Conservation (phyloP, 2,329 filamentous ascomycete genomes). For the Hypomyces perniciosus region DNA sequence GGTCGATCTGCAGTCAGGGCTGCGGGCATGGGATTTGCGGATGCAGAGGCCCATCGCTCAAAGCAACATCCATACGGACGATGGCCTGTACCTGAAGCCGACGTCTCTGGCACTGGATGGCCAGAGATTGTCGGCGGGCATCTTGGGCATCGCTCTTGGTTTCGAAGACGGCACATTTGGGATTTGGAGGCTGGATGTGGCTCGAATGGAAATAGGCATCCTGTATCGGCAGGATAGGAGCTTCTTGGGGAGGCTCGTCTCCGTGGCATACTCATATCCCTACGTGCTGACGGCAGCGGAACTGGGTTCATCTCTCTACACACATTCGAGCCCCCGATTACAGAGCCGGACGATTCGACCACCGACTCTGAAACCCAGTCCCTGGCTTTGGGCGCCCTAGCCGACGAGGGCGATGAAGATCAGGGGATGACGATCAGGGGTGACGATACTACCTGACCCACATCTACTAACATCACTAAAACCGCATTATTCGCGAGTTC, state of each 20-base stretch:
- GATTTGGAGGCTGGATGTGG: constrained; percentile 56
- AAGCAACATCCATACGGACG: constrained; percentile 26
- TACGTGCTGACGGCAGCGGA: constrained; percentile 75
- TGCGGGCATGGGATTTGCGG: constrained; percentile 74
- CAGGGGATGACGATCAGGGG: too few species aligned
- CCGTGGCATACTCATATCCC: constrained; percentile 66
- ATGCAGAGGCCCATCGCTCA: constrained; percentile 55
- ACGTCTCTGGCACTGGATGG: constrained; percentile 63
- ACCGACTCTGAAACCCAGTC: not conserved
- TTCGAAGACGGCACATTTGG: constrained; percentile 67
- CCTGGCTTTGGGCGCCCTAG: not conserved
- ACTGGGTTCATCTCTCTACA: constrained; percentile 73
- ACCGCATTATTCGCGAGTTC: constrained; percentile 72
- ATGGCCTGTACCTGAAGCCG: constrained; percentile 34
- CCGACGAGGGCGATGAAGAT: not conserved
- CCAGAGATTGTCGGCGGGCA: constrained; percentile 33
- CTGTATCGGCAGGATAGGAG: constrained; percentile 57
- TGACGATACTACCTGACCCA: constrained; percentile 17
- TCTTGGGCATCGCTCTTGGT: constrained; percentile 59
- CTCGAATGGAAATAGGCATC: constrained; percentile 36
- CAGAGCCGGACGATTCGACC: not conserved
- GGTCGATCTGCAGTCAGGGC: constrained; percentile 60
- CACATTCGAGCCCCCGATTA: constrained; percentile 42
- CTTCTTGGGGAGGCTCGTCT: constrained; percentile 59
- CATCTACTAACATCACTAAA: constrained; percentile 67